Base-by-base conservation (phyloP, 257 asterid genomes). In the Leptodermis oblonga region DNA sequence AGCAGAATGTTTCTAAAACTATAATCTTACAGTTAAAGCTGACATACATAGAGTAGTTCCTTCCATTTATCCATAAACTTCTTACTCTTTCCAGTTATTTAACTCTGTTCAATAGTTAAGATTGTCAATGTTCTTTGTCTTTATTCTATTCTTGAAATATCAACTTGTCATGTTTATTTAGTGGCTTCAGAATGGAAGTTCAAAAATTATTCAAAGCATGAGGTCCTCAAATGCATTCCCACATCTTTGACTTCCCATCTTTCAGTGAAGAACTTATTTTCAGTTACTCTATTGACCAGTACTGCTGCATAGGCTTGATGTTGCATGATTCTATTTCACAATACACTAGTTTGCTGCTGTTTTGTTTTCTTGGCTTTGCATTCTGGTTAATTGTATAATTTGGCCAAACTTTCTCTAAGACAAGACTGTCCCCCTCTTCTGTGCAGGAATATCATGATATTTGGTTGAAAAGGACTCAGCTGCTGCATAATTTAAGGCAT, bases 381-480 rank as follows among this genome's bases (percentile, higher is more conserved):
- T 22, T 23, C 39, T 26, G 8, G 36, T 64, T 25, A 25, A 62
- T 39, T 11, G 14, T 23, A 37, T 23, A 11, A 7, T n/a, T n/a
- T 60, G 20, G 6, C 28, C 41, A 53, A 58, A 70, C 65, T 23
- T 69, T 53, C 58, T 65, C 46, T 39, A 17, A 58, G 77, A 39
- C 34, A 41, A 71, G 45, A 58, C 51, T 62, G 41, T 68, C 67
- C 46, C 45, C 49, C 5, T 71, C 45, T 56, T 65, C 22, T 77
- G 68, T 61, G 48, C 86, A 93, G 99, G 97, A 93, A 78, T 93
- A 85, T 69, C 67, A 80, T 41, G 85, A 87, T 77, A 85, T 86
- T 70, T 81, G 89, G 75, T 70, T 66, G 54, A 90, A 81, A 88
- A 89, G 96, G 85, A 76, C 84, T 70, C 86, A 79, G 63, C 92